Base-by-base conservation (phyloP, 2,329 filamentous ascomycete species). In the Chalaropsis thielavioides region DNA sequence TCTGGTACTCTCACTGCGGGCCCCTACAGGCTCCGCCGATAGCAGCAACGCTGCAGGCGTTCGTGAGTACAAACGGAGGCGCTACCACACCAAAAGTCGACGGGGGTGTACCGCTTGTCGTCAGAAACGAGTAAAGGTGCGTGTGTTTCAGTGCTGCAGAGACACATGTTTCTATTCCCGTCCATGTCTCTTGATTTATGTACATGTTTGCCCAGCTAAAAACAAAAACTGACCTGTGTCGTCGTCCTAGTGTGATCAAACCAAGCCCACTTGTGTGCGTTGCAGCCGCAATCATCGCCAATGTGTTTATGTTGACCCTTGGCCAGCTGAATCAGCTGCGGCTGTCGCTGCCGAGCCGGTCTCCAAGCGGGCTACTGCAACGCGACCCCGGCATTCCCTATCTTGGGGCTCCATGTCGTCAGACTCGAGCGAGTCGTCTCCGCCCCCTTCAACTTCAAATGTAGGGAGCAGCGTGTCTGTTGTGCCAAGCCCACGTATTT, bases 101-200 rank as follows among this genome's bases (percentile, higher is more conserved):
- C 49, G 66, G 8, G 70, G 70, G 2, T 71, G 70, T 60, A 19
- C 65, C 1, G 64, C 61, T 0, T 71, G 70, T 63, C 70, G 70
- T 22, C 62, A 69, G 10, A 71, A 69, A 40, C 66, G 69, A 46
- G 68, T 71, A 61, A 71, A 71, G 68, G 70, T 71, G 49, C 35
- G 66, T 65, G 49, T 40, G 66, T 65, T 43, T 58, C 10, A 61
- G n/a, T 59, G 49, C 35, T 27, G 3, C 35, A 22, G 31, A 40
- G 40, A 46, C 41, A 63, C 62, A 54, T 49, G n/a, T 10, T 22
- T 22, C 31, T 8, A 38, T 38, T n/a, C n/a, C n/a, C 43, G n/a
- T n/a, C 43, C 24, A 38, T 35, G 54, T 35, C 4, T 17, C 54
- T 35, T 58, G 13, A 7, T 35, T 10, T 10, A 7, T 35, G 3